Evolutionary conservation across 768 basidiomycete genomes (phyloP), one percentile per base, ranked within the genome.

Genomic region (Filobasidium wieringae): DNA sequence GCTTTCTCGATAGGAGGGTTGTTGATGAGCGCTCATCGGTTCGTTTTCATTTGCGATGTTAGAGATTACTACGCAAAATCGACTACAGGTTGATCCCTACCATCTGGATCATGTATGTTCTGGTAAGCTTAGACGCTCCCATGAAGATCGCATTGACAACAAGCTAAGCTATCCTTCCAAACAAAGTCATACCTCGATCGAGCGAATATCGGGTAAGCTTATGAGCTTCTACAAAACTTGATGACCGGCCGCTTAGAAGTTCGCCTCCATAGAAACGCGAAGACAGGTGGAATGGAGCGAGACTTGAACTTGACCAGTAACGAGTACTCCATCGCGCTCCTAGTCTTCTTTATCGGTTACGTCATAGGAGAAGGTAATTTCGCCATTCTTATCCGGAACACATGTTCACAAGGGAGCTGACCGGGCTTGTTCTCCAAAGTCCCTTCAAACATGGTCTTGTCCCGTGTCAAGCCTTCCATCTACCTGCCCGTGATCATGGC

Each of bases 271-370:
- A 62, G 68, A 22, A 73, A 73, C 50, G 70, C 70, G 51, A 70
- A 71, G 61, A 70, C 68, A 0, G 72, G 70, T 31, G 72, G 72
- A 56, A 66, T 73, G 39, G 59, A 70, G 41, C 24, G 26, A n/a
- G 67, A 73, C 47, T 63, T 73, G 41, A 54, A 61, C 33, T 57
- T 73, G 17, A 69, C 67, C 30, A 70, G 68, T n/a, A 63, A 47
- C 27, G 65, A 73, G 39, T 73, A 73, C 62, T 70, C 70, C 7
- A 60, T 71, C 57, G 63, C 63, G 22, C 66, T 73, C n/a, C 61
- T 69, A 4, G 63, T 72, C 24, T 62, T 62, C 54, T 64, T 62
- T 37, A 59, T 64, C 9, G 56, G 15, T 56, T 32, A 55, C 14
- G 39, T 43, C 2, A n/a, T 30, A n/a, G 26, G 34, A 2, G 27